These are phyloP conservation scores for Ambrosiella cleistominuta DNA, from an alignment of 2,329 filamentous ascomycete genomes.

Conservation along the genomic window DNA sequence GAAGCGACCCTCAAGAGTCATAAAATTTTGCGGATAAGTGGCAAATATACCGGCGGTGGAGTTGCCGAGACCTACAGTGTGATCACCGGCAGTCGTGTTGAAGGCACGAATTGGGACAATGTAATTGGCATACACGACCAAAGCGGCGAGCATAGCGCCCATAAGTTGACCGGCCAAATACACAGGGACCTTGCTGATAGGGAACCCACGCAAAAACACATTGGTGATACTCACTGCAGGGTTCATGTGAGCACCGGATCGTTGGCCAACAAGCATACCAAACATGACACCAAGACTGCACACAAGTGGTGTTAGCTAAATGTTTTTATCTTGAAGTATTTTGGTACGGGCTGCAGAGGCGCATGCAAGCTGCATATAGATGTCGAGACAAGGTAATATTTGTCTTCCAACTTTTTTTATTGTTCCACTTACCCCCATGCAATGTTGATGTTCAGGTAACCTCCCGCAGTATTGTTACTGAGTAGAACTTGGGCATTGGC, in stretches of 20 bases:
- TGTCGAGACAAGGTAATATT: background rate
- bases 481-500: conserved; percentile 52
- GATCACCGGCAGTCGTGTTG: conserved; percentile 41
- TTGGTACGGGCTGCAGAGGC: too few relatives aligned
- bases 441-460: conserved; percentile 33
- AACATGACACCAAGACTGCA: conserved; percentile 48
- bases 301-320: conserved; percentile 5
- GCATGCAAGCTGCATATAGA: background rate
- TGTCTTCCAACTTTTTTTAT: background rate
- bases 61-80: conserved; percentile 41
- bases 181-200: conserved; percentile 51
- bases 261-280: conserved; percentile 47
- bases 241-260: conserved; percentile 51
- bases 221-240: conserved; percentile 55
- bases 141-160: conserved; percentile 45
- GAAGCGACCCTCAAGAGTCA: conserved; percentile 50
- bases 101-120: conserved; percentile 45
- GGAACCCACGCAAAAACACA: conserved; percentile 49
- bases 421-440: conserved; percentile 28
- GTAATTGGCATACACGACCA: conserved; percentile 46
- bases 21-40: conserved; percentile 53
- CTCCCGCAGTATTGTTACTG: conserved; percentile 30
- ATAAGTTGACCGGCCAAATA: conserved; percentile 50
- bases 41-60: conserved; percentile 54
- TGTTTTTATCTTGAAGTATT: background rate